These are phyloP conservation scores for Cystofilobasidium capitatum DNA, from an alignment of 768 basidiomycete genomes.

Conservation along the genomic window DNA sequence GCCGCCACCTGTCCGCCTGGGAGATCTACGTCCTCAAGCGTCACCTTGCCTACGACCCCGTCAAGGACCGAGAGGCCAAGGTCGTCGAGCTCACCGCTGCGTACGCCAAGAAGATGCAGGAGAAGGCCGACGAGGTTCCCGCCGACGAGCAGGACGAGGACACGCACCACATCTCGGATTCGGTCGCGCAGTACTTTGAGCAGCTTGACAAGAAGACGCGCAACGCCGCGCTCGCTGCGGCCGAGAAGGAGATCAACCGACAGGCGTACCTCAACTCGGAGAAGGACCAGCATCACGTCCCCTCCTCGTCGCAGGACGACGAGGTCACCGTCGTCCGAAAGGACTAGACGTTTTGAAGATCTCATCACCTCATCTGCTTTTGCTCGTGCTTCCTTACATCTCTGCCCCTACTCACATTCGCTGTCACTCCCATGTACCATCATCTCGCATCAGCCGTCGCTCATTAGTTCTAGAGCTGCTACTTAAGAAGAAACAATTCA, in stretches of 20 bases:
- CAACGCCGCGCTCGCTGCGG: slow-evolving; percentile 2
- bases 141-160: slow-evolving; percentile 15
- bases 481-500: no score
- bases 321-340: background rate
- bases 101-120: slow-evolving; percentile 28
- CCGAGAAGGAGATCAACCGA: background rate
- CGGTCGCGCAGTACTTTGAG: slow-evolving; percentile 16
- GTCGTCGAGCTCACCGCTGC: slow-evolving; percentile 39
- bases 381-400: no score
- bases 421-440: no score
- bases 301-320: background rate
- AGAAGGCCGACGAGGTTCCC: slow-evolving; percentile 17
- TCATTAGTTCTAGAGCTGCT: no score
- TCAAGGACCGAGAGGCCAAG: slow-evolving; percentile 37
- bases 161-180: slow-evolving; percentile 5
- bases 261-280: background rate
- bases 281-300: background rate
- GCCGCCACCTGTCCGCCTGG: slow-evolving; percentile 38
- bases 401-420: no score
- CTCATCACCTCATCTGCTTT: no score
- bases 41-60: slow-evolving; percentile 39
- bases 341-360: no score
- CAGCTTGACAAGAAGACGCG: slow-evolving; percentile 13
- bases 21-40: slow-evolving; percentile 40
- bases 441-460: no score